phyloP scores from a whole-genome alignment of 257 asterid genomes.

The Ligustrum vulgare region DNA sequence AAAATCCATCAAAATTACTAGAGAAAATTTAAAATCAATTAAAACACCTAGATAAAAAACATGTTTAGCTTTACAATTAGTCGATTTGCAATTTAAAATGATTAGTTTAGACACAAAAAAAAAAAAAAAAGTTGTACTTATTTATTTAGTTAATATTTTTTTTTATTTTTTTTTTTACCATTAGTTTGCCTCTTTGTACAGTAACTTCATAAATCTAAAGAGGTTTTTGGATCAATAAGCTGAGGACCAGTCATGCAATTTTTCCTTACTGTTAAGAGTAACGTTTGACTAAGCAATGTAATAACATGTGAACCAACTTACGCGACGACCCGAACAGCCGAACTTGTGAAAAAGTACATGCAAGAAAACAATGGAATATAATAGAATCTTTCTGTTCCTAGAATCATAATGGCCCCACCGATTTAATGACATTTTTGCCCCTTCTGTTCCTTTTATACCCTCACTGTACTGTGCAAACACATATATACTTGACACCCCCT shows the following conservation, averaged over 20 bases:
- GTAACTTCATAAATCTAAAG: background rate
- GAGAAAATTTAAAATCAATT: too few species aligned
- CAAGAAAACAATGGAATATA: background rate
- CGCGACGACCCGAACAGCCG: constrained; percentile 40
- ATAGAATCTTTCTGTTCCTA: constrained; percentile 31
- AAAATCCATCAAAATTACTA: too few species aligned
- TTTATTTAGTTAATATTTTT: too few species aligned
- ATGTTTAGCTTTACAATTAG: too few species aligned
- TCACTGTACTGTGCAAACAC: constrained; percentile 11
- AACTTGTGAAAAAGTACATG: constrained; percentile 28
- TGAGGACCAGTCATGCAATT: background rate
- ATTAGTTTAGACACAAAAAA: too few species aligned
- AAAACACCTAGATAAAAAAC: too few species aligned
- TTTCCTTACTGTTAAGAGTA: background rate
- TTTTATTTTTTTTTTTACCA: too few species aligned
- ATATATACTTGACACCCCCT: constrained; percentile 31
- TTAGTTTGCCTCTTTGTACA: background rate
- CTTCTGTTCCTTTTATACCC: constrained; percentile 8
- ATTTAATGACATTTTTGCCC: constrained; percentile 28
- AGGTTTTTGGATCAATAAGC: background rate
- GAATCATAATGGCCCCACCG: background rate
- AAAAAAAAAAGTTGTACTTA: too few species aligned
- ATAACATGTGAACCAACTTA: constrained; percentile 12
- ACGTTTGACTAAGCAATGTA: background rate
- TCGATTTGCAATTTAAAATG: background rate